Percentiles rank a stretch among this genome's conserved stretches.
These are phyloP conservation scores for Ascosphaera pollenicola DNA, from an alignment of 2,329 filamentous ascomycete genomes.

Conservation along the genomic window DNA sequence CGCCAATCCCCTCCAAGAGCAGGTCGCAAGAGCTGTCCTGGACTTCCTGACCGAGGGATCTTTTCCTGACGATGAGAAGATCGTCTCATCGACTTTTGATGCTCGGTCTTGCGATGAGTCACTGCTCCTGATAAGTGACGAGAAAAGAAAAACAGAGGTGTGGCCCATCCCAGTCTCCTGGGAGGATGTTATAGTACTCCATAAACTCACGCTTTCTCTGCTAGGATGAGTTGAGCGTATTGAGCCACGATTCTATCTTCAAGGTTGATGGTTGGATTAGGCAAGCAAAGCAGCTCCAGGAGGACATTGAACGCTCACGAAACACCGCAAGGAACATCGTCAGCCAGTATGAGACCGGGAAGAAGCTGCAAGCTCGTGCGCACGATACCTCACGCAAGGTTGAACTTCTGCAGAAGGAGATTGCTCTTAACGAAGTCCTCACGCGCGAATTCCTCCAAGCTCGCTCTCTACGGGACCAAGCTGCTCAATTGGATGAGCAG, in stretches of 20 bases:
- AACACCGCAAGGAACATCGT: constrained; percentile 63
- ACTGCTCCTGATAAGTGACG: constrained; percentile 16
- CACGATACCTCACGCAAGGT: constrained; percentile 37
- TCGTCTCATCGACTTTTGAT: constrained; percentile 29
- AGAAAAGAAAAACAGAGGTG: constrained; percentile 30
- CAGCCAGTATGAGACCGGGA: constrained; percentile 48
- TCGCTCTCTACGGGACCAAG: constrained; percentile 24
- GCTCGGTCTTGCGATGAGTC: no score
- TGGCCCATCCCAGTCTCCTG: constrained; percentile 1
- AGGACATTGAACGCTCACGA: constrained; percentile 64
- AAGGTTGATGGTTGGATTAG: constrained; percentile 72
- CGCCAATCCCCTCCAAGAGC: constrained; percentile 17
- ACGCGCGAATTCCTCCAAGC: constrained; percentile 28
- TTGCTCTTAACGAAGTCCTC: constrained; percentile 35
- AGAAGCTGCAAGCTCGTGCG: constrained; percentile 38
- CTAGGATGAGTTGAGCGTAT: constrained; percentile 47
- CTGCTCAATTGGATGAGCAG: constrained; percentile 25
- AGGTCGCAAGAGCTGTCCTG: constrained; percentile 37
- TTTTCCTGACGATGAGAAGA: constrained; percentile 34
- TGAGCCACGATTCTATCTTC: constrained; percentile 55
- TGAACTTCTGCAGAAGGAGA: constrained; percentile 33
- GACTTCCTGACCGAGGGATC: constrained; percentile 35
- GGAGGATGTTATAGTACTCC: no score
- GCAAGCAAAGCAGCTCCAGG: constrained; percentile 64
- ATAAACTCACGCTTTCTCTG: constrained; percentile 1